Evolutionary conservation across 805 yeast genomes (phyloP), one percentile per base, ranked within the genome.

Genomic region (Wickerhamomyces chaumierensis): DNA sequence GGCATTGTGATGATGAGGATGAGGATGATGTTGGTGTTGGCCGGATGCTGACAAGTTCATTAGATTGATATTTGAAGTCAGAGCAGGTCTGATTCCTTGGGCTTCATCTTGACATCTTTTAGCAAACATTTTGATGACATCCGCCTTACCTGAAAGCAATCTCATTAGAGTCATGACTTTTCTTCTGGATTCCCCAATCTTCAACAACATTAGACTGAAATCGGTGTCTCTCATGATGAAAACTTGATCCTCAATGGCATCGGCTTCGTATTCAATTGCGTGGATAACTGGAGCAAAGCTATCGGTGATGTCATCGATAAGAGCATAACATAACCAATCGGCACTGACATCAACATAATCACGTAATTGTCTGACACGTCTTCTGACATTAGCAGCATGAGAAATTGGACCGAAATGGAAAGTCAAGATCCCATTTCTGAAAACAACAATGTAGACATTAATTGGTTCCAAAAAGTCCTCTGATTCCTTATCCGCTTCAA

Each of bases 341-440:
- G 88, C 79, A 45, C 78, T 72, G 9, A 81, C 88, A 48, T 75
- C 76, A 32, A 81, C 86, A 53, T 81, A 80, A 49, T 80, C 88
- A 51, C 86, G 69, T 50, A 81, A 61, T 57, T 81, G 86, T 53
- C 92, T 68, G 18, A 81, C 87, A 66, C 92, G 76, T 65, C 88
- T 72, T 65, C 92, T 70, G 31, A 81, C 92, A 54, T 75, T 81
- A 35, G 86, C 84, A 0, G 96, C 94, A 58, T 92, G 98, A 1
- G 96, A 94, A 0, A 96, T 85, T 12, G 95, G 90, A 11, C 85
- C 78, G 58, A 85, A 86, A 60, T 90, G 97, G 63, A 92, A 87
- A 0, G 96, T 87, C 33, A 92, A 63, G 8, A 92, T 95, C 21
- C 94, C 97, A 41, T 85, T 78, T 44, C 80, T 75, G 65, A 90